Conservation (phyloP, 176 grass and related monocot species). For the Aegilops longissima region DNA sequence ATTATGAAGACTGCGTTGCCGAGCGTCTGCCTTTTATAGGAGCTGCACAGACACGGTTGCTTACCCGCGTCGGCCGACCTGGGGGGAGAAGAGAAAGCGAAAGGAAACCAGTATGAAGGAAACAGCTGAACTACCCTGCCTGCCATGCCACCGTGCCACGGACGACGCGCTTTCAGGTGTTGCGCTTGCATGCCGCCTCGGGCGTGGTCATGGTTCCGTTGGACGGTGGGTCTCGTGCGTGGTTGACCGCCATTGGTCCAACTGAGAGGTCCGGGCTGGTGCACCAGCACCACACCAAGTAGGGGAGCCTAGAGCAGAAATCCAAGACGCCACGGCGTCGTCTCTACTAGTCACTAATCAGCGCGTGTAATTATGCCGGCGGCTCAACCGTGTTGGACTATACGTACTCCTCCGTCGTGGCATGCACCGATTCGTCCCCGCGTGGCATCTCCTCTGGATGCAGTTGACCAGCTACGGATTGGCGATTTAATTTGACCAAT, state of each 20-base stretch:
- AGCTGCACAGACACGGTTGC: not conserved
- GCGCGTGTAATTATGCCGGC: not conserved
- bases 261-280: not conserved
- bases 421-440: too few relatives aligned
- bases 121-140: not conserved
- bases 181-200: not conserved
- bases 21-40: not conserved
- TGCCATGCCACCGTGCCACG: not conserved
- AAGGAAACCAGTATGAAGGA: not conserved
- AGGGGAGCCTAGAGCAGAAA: not conserved
- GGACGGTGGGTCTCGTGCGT: not conserved
- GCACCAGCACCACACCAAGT: not conserved
- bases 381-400: too few relatives aligned
- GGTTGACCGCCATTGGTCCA: not conserved
- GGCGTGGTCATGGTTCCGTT: not conserved
- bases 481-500: too few relatives aligned
- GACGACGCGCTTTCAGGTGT: not conserved
- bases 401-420: too few relatives aligned
- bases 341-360: not conserved
- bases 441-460: not conserved
- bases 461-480: not conserved
- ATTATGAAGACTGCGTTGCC: not conserved
- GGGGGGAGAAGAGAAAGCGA: not conserved
- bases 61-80: constrained; percentile 20
- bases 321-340: not conserved